A percentile compares a stretch with the other conserved stretches of the same genome.
Conservation (phyloP, 2,329 filamentous ascomycete species). For the Metarhizium rileyi region DNA sequence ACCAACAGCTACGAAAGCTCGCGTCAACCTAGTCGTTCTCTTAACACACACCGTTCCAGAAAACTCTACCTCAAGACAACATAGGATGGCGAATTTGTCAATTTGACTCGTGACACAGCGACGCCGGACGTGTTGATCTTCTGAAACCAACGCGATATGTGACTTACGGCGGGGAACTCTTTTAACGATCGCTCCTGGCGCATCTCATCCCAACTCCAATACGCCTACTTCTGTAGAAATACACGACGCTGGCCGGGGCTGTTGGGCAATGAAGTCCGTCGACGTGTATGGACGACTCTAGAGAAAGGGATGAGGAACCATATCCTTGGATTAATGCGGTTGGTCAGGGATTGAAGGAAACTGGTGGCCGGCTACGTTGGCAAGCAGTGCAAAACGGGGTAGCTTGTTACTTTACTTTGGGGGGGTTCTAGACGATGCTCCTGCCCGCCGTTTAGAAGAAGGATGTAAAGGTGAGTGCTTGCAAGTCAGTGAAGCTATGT, state of each 20-base stretch:
- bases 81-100: background rate
- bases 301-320: constrained; percentile 15
- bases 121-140: constrained; percentile 17
- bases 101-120: background rate
- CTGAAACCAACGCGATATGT: constrained; percentile 16
- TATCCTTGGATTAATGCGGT: constrained; percentile 13
- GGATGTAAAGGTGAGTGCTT: constrained; percentile 6
- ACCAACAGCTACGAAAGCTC: no score
- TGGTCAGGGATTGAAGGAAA: constrained; percentile 16
- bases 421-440: background rate
- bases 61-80: no score
- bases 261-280: background rate
- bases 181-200: constrained; percentile 17
- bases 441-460: no score
- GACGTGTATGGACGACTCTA: constrained; percentile 9
- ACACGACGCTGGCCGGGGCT: background rate
- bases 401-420: background rate
- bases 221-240: background rate
- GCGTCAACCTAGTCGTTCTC: no score
- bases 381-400: background rate
- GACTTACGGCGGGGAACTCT: constrained; percentile 23
- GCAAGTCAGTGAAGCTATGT: constrained; percentile 14
- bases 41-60: no score
- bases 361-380: constrained; percentile 10
- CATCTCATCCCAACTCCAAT: background rate